Evolutionary conservation across 2,329 filamentous ascomycete genomes (phyloP), one percentile per base, ranked within the genome.

Genomic region (Fusarium metavorans): DNA sequence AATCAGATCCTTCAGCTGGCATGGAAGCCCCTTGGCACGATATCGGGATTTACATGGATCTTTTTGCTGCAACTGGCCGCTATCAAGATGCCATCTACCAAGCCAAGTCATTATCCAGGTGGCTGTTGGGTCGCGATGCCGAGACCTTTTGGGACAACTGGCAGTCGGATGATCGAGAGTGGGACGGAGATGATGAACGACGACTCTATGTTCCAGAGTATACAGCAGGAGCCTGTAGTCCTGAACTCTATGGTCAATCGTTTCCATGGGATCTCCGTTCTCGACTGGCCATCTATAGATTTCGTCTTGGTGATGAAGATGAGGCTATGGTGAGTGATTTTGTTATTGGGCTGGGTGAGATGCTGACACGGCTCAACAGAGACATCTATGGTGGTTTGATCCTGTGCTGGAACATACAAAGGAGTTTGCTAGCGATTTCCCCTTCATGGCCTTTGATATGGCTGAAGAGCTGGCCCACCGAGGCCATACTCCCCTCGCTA

Each of bases 261-360:
- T 85, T 98, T 43, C 96, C 95, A 0, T 82, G 95, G 6, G 95
- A 98, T 75, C 86, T 99, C 48, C 92, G 96, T 23, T 90, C 94
- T 34, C 97, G 96, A 80, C 85, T 99, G 72, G 96, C 94, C 5
- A 85, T 96, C 5, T 96, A 95, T 80, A 91, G 97, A n/a, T 84
- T 98, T 39, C 92, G 91, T 65, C 85, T 94, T 69, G 91, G 90
- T 1, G 85, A 92, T 30, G 85, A 90, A 25, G 85, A 90, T 16
- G 96, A 98, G 84, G 95, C 94, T 20, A 87, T 94, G 84, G 92
- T 94, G 86, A 84, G 88, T 84, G 56, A 37, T 37, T 20, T 35
- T 14, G 56, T 32, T 35, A n/a, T 57, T 25, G 57, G 48, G 34
- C 18, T 30, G 35, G 41, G 20, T 20, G 16, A 32, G 57, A 69